A percentile compares a stretch with the other conserved stretches of the same genome.
Evolutionary conservation across 139 green algal species (phyloP).

Genomic region (Edaphochlamys debaryana): DNA sequence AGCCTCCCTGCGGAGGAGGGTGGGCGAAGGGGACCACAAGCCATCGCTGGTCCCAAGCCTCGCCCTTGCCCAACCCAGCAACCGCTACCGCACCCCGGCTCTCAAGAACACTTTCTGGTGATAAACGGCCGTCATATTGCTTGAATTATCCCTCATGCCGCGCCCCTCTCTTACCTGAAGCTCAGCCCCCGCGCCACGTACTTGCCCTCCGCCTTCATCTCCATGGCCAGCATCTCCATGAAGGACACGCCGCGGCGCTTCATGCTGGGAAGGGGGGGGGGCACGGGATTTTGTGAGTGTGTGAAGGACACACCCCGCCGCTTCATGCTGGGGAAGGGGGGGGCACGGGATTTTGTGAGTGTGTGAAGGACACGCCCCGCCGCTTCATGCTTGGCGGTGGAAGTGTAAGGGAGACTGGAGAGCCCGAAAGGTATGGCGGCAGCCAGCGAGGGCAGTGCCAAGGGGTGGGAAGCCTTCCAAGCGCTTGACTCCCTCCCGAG

Average conservation of each 20-base stretch:
- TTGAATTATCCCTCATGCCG: no score
- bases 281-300: no score
- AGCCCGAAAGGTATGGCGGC: no score
- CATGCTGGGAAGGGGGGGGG: neutral
- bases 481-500: neutral
- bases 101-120: no score
- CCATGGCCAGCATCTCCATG: conserved; percentile 89
- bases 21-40: neutral
- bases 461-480: neutral
- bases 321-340: neutral
- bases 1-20: conserved; percentile 57
- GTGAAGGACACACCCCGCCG: conserved; percentile 57
- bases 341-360: no score
- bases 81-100: no score
- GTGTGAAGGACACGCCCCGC: conserved; percentile 57
- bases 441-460: neutral
- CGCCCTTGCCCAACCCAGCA: no score
- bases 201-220: conserved; percentile 86
- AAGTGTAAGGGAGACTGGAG: no score
- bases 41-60: no score
- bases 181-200: conserved; percentile 84
- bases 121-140: no score
- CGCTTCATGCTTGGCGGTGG: conserved; percentile 1
- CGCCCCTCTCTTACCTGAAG: conserved; percentile 66
- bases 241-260: conserved; percentile 57